Base-by-base conservation (phyloP, 1,284 basidiomycete species). In the Schizophyllum amplum region DNA sequence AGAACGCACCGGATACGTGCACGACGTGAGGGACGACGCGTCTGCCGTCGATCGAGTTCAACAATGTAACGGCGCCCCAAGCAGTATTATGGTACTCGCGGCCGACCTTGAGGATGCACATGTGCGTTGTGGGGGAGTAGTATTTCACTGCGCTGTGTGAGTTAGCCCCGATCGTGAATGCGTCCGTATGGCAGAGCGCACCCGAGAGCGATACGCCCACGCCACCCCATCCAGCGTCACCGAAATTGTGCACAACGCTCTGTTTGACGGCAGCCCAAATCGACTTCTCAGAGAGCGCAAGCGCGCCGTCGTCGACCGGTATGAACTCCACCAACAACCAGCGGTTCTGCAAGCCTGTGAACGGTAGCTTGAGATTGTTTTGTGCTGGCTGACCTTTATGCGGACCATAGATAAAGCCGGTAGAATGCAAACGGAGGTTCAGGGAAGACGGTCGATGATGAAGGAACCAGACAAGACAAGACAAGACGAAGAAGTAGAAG, bases 321-420 rank as follows among this genome's bases (percentile, higher is more conserved):
- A 90, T 77, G 64, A 91, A 81, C 69, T 90, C 87, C 57, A 89
- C 82, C 22, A 91, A 78, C 21, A 90, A 70, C 88, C 87, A 90
- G 55, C 88, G 79, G 65, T 90, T 90, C 88, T 91, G 48, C 24
- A 20, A n/a, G n/a, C n/a, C n/a, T n/a, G n/a, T n/a, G n/a, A n/a
- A n/a, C n/a, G n/a, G n/a, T n/a, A n/a, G n/a, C n/a, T n/a, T n/a
- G n/a, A n/a, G n/a, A n/a, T n/a, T n/a, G n/a, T n/a, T n/a, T n/a
- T n/a, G n/a, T n/a, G n/a, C n/a, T n/a, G n/a, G n/a, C n/a, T n/a
- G n/a, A 42, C 33, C 33, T 42, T 42, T 9, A 42, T 42, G 11
- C 33, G 11, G 33, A 42, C 33, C 33, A 42, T 42, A n/a, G n/a
- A n/a, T n/a, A n/a, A n/a, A n/a, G n/a, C n/a, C n/a, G n/a, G n/a